phyloP scores from a whole-genome alignment of 345 rosid genomes.

The Acer yangbiense region DNA sequence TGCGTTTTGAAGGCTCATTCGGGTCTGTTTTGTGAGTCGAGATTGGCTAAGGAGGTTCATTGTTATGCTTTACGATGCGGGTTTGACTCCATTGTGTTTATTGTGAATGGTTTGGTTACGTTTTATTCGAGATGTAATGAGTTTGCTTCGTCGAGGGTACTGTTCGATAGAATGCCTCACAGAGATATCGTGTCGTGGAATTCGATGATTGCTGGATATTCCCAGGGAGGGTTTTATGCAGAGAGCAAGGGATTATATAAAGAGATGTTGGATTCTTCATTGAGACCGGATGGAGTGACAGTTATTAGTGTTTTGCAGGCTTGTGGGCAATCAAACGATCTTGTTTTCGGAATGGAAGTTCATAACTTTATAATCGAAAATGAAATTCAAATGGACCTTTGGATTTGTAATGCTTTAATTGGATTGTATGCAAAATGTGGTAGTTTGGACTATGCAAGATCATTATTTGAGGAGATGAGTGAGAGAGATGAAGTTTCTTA shows the following conservation, averaged over 20 bases:
- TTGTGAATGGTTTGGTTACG: slow-evolving; percentile 65
- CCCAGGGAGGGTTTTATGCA: slow-evolving; percentile 64
- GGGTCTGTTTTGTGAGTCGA: slow-evolving; percentile 31
- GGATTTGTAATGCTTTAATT: slow-evolving; percentile 63
- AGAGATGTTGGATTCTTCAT: slow-evolving; percentile 49
- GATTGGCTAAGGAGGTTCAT: slow-evolving; percentile 62
- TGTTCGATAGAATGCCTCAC: slow-evolving; percentile 61
- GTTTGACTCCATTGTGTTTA: slow-evolving; percentile 55
- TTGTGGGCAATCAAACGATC: slow-evolving; percentile 69
- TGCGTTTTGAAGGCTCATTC: slow-evolving; percentile 64
- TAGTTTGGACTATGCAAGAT: slow-evolving; percentile 71
- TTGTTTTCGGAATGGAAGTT: slow-evolving; percentile 72
- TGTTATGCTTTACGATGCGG: slow-evolving; percentile 51
- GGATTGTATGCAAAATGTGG: slow-evolving; percentile 83
- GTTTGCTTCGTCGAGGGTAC: slow-evolving; percentile 43
- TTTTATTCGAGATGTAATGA: slow-evolving; percentile 60
- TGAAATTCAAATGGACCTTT: slow-evolving; percentile 52
- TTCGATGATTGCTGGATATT: slow-evolving; percentile 81
- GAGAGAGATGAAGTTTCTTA: slow-evolving; percentile 70
- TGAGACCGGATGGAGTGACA: slow-evolving; percentile 66
- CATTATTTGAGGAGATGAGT: slow-evolving; percentile 65
- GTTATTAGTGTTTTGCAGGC: slow-evolving; percentile 71
- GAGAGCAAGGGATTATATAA: slow-evolving; percentile 67
- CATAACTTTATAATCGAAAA: slow-evolving; percentile 49
- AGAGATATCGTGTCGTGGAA: slow-evolving; percentile 87